These are phyloP conservation scores for Dysphania ambrosioides DNA, from an alignment of 148 eudicot genomes.

Conservation along the genomic window DNA sequence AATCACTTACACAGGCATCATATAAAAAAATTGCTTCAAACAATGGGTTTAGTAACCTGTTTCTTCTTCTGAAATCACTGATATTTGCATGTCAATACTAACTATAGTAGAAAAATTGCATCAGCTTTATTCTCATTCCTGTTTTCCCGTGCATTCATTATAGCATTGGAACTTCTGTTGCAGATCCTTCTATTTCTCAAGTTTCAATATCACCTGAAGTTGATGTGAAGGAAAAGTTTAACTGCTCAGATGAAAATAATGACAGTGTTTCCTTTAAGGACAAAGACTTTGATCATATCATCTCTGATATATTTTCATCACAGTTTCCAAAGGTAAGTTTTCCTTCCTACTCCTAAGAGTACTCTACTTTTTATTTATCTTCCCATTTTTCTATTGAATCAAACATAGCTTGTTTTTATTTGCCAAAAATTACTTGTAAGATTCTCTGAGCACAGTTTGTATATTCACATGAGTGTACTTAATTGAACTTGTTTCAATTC, in stretches of 20 bases:
- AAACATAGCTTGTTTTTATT: too few species aligned
- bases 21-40: background rate
- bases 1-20: background rate
- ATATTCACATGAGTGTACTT: background rate
- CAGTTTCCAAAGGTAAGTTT: conserved; percentile 60
- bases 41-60: background rate
- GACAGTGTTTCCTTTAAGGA: conserved; percentile 31
- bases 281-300: conserved; percentile 51
- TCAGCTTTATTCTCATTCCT: background rate
- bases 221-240: conserved; percentile 25
- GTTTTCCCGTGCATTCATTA: background rate
- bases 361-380: too few species aligned
- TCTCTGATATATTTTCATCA: conserved; percentile 48
- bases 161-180: conserved; percentile 11
- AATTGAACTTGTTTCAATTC: background rate
- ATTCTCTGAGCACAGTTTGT: background rate
- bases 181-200: conserved; percentile 70
- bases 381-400: too few species aligned
- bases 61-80: background rate
- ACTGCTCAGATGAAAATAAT: conserved; percentile 27
- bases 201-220: conserved; percentile 35
- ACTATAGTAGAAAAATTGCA: background rate
- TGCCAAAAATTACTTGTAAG: too few species aligned
- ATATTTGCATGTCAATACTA: background rate
- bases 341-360: background rate